phyloP scores from a whole-genome alignment of 2,329 filamentous ascomycete genomes.

The Aspergillus texensis region DNA sequence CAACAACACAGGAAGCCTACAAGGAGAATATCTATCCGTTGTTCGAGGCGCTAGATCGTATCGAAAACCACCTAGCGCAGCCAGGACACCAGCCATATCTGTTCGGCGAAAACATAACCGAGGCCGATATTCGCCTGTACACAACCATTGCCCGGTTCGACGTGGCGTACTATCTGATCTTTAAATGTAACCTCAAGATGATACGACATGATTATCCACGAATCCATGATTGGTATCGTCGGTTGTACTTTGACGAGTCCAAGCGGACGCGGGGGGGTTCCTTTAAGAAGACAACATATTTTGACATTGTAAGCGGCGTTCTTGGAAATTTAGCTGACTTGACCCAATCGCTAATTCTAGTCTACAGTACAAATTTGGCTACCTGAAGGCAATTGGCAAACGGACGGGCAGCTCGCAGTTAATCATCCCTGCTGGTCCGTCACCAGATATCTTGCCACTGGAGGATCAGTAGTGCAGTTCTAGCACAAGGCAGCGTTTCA shows the following conservation, averaged over 20 bases:
- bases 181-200: conserved; percentile 70
- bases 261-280: conserved; percentile 42
- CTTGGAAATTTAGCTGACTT: neutral
- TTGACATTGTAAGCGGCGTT: conserved; percentile 38
- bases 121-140: conserved; percentile 74
- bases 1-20: conserved; percentile 75
- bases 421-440: conserved; percentile 31
- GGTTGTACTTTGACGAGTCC: conserved; percentile 51
- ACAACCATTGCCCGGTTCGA: conserved; percentile 71
- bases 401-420: conserved; percentile 24
- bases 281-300: conserved; percentile 49
- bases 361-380: conserved; percentile 31
- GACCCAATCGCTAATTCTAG: neutral
- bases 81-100: conserved; percentile 63
- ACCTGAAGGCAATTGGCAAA: conserved; percentile 23
- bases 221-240: conserved; percentile 50
- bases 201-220: conserved; percentile 63
- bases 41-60: conserved; percentile 72
- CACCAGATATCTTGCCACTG: conserved; percentile 30
- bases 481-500: neutral
- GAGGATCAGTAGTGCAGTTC: neutral
- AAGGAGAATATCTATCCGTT: conserved; percentile 68
- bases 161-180: conserved; percentile 76
- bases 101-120: conserved; percentile 72
- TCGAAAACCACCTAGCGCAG: conserved; percentile 67